Base-by-base conservation (phyloP, 78 protist species). In the Speleostelium caveatum region DNA sequence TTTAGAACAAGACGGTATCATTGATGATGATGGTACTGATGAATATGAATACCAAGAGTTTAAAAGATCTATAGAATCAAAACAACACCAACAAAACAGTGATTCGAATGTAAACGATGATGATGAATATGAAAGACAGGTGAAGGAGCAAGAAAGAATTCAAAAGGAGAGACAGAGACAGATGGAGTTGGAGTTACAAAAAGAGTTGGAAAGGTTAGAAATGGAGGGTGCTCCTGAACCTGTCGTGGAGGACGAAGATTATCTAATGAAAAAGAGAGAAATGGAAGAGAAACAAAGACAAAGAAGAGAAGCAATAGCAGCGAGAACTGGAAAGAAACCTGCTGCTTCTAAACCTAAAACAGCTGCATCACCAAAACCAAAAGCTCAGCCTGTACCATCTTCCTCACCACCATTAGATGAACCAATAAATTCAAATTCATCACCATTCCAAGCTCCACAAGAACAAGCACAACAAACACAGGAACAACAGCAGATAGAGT, bases 171-270 rank as follows among this genome's bases (percentile, higher is more conserved):
- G 75, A 42, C 77, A 83, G 42, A 53, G 73, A 55, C 65, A 83
- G n/a, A 83, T 83, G 79, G 79, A 83, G 19, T 36, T 49, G 42
- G 91, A 83, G 19, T 41, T 83, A 22, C 73, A 67, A 42, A 26
- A n/a, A 39, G 91, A 83, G n/a, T 83, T 68, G 63, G 79, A 83
- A 21, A 67, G 91, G 60, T 69, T 83, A 53, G 71, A 41, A 38
- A 49, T 26, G 6, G 79, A 73, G 21, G 79, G 30, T 56, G 58
- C 42, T 42, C 35, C 42, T 32, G 12, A 17, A 6, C 24, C 7
- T 0, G n/a, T 21, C 8, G 79, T 55, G 49, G 79, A 51, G 26
- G 79, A 55, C 41, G 33, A 49, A 73, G 65, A 56, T 21, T 56
- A 73, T 24, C 24, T 14, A 60, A 55, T 19, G 63, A 51, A 35